phyloP scores from a whole-genome alignment of 306 rosid genomes.

The Leucaena leucocephala region DNA sequence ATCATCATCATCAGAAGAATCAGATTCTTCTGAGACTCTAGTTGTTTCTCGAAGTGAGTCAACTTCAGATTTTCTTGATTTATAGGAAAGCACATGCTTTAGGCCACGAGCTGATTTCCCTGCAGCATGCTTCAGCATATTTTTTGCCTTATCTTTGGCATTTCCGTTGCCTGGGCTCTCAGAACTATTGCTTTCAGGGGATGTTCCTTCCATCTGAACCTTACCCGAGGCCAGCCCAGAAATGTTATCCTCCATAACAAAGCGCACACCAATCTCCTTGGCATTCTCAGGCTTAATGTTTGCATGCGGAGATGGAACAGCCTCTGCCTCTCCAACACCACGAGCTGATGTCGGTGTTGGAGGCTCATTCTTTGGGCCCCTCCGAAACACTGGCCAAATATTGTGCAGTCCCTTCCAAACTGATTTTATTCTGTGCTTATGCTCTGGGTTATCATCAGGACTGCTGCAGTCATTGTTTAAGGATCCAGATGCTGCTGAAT shows the following conservation, averaged over 20 bases:
- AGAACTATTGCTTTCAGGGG: constrained; percentile 46
- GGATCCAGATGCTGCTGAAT: constrained; percentile 46
- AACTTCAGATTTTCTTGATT: constrained; percentile 44
- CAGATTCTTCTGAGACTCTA: constrained; percentile 41
- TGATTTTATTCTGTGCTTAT: constrained; percentile 45
- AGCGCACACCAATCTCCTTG: constrained; percentile 52
- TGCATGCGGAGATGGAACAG: constrained; percentile 45
- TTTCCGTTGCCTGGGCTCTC: constrained; percentile 65
- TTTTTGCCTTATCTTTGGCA: constrained; percentile 62
- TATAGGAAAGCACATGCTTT: constrained; percentile 59
- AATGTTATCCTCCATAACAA: constrained; percentile 60
- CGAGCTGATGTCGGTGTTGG: constrained; percentile 17
- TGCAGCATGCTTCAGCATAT: constrained; percentile 57
- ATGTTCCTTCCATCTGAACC: constrained; percentile 48
- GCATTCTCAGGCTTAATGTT: constrained; percentile 55
- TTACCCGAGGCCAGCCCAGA: constrained; percentile 42
- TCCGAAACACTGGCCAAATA: constrained; percentile 64
- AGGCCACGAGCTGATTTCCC: constrained; percentile 68
- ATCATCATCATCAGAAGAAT: constrained; percentile 57
- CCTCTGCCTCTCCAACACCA: constrained; percentile 29
- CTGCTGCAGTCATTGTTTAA: constrained; percentile 54
- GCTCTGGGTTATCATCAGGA: constrained; percentile 54
- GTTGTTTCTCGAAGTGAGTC: constrained; percentile 40
- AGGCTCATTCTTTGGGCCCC: constrained; percentile 50
- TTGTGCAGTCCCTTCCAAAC: constrained; percentile 68